phyloP scores from a whole-genome alignment of 1,284 basidiomycete species.

The Wolfiporia cocos region DNA sequence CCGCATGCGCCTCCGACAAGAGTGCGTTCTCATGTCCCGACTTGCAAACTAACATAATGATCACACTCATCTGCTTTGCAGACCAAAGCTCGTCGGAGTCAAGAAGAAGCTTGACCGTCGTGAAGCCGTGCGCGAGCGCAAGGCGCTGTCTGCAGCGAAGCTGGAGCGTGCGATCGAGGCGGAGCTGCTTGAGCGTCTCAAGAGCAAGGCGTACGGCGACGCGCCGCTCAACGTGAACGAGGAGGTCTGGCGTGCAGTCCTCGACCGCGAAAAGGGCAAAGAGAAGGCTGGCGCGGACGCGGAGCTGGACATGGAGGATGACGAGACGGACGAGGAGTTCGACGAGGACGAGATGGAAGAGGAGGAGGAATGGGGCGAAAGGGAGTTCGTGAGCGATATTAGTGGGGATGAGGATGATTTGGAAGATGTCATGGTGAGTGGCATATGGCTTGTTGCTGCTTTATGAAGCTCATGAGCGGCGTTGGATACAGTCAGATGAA shows the following conservation, averaged over 20 bases:
- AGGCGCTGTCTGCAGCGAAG: constrained; percentile 91
- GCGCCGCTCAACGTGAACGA: constrained; percentile 98
- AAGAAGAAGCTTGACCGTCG: constrained; percentile 98
- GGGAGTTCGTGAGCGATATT: constrained; percentile 86
- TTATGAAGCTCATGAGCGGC: constrained; percentile 15
- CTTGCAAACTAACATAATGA: background rate
- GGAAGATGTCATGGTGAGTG: constrained; percentile 61
- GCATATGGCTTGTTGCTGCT: constrained; percentile 2
- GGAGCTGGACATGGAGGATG: constrained; percentile 41
- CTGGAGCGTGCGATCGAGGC: constrained; percentile 95
- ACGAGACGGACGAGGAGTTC: constrained; percentile 44
- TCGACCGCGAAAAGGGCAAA: constrained; percentile 70
- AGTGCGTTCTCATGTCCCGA: constrained; percentile 48
- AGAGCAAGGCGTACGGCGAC: constrained; percentile 96
- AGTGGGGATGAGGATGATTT: constrained; percentile 63
- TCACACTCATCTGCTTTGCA: constrained; percentile 25
- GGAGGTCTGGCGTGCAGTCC: constrained; percentile 88
- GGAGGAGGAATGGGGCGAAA: constrained; percentile 63
- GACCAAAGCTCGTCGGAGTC: constrained; percentile 89
- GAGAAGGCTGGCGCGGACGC: constrained; percentile 34
- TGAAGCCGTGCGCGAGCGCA: constrained; percentile 89
- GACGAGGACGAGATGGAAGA: constrained; percentile 53
- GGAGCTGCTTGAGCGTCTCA: constrained; percentile 92
- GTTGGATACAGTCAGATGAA: constrained; percentile 12
- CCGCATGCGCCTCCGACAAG: constrained; percentile 81